A percentile compares a stretch with the other conserved stretches of the same genome.
Conservation (phyloP, 305 asterid genomes). For the Solanum hybrid region DNA sequence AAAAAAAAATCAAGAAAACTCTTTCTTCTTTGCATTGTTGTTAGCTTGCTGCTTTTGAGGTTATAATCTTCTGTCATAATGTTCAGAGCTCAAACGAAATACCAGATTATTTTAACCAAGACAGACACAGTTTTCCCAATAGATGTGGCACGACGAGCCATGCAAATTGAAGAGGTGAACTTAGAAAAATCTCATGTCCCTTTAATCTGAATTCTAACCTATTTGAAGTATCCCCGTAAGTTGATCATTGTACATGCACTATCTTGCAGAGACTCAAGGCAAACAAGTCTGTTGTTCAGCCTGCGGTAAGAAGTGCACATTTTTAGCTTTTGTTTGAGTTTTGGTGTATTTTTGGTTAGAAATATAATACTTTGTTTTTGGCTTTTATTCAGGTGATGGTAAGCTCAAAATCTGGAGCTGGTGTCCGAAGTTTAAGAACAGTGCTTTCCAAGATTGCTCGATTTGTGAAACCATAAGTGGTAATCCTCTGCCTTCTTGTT, state of each 20-base stretch:
- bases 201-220: not conserved
- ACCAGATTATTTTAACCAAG: conserved; percentile 89
- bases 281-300: conserved; percentile 78
- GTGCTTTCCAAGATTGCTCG: conserved; percentile 75
- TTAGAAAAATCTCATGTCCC: not conserved
- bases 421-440: conserved; percentile 81
- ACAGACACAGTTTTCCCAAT: conserved; percentile 82
- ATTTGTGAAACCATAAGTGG: conserved; percentile 31
- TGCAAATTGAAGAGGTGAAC: conserved; percentile 94
- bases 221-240: not conserved
- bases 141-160: conserved; percentile 92
- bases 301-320: conserved; percentile 45
- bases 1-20: not conserved
- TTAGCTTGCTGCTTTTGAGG: not conserved
- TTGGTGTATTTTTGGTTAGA: not conserved
- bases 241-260: not conserved
- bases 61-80: conserved; percentile 11
- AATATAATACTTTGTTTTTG: conserved; percentile 2
- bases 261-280: conserved; percentile 65
- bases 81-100: conserved; percentile 67
- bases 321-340: conserved; percentile 1
- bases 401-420: conserved; percentile 94
- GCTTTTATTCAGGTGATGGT: conserved; percentile 70
- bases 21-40: not conserved
- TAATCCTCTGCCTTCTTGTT: not conserved